Conservation (phyloP, 345 rosid species). For the Syzygium grande region DNA sequence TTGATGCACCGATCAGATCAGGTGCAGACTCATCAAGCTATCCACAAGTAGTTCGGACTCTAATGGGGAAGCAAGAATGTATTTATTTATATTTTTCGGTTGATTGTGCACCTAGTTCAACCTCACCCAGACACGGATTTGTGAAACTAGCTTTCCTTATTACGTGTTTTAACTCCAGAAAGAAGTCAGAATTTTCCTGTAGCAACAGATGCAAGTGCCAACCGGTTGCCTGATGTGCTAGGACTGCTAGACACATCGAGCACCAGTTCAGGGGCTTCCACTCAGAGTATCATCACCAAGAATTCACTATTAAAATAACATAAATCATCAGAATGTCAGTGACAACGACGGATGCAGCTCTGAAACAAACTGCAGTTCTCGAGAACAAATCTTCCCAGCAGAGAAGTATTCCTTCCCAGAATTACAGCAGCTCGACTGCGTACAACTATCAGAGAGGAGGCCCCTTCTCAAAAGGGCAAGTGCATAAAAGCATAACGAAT, state of each 20-base stretch:
- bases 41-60: neutral
- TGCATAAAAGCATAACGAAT: neutral
- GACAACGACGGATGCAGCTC: neutral
- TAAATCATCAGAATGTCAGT: constrained; percentile 14
- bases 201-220: constrained; percentile 25
- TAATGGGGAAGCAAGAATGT: neutral
- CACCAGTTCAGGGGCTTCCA: constrained; percentile 20
- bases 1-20: neutral
- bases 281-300: constrained; percentile 21
- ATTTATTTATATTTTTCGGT: too few relatives aligned
- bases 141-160: neutral
- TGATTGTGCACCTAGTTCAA: neutral
- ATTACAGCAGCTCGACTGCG: constrained; percentile 30
- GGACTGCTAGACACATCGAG: constrained; percentile 45
- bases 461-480: constrained; percentile 26
- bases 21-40: neutral
- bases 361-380: neutral
- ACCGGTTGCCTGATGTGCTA: constrained; percentile 44
- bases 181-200: constrained; percentile 14
- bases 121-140: neutral
- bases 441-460: constrained; percentile 38
- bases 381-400: constrained; percentile 43
- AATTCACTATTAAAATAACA: constrained; percentile 2
- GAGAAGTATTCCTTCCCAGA: constrained; percentile 28
- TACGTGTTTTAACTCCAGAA: constrained; percentile 26